Percentiles rank a stretch among this genome's conserved stretches.
phyloP scores from a whole-genome alignment of 345 rosid genomes.

The Passiflora organensis region DNA sequence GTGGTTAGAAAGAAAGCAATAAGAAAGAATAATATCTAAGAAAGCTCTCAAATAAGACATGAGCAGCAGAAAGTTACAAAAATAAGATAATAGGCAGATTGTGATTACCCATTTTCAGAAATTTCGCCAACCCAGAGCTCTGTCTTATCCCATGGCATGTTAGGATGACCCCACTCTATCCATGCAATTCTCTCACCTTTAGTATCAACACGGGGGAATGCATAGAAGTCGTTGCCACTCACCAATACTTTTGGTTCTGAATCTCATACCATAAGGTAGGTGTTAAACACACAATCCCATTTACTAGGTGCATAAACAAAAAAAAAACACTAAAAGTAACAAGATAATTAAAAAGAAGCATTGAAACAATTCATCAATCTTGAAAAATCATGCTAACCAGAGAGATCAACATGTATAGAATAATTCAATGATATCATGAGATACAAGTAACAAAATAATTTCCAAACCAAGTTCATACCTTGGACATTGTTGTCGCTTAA shows the following conservation, averaged over 20 bases:
- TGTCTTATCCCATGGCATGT: conserved; percentile 95
- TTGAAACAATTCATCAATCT: no score
- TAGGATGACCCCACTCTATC: conserved; percentile 91
- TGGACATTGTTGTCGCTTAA: conserved; percentile 37
- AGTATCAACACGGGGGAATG: conserved; percentile 82
- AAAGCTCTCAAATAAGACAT: neutral
- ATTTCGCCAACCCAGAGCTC: conserved; percentile 93
- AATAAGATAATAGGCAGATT: neutral
- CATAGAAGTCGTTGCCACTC: conserved; percentile 87
- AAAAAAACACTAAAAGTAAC: no score
- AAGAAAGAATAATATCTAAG: no score
- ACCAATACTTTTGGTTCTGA: conserved; percentile 70
- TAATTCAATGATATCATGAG: neutral
- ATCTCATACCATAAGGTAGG: neutral
- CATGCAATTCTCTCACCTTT: conserved; percentile 71
- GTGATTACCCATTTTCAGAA: conserved; percentile 65
- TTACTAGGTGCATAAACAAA: no score
- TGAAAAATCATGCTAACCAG: no score
- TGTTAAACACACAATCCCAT: conserved; percentile 2
- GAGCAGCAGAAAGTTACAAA: neutral
- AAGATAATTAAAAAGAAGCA: no score
- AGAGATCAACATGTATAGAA: no score
- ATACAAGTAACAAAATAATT: neutral
- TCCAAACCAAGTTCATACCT: conserved; percentile 37
- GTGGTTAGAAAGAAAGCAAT: no score